These are phyloP conservation scores for Solanum chmielewskii DNA, from an alignment of 257 asterid genomes.

Conservation along the genomic window DNA sequence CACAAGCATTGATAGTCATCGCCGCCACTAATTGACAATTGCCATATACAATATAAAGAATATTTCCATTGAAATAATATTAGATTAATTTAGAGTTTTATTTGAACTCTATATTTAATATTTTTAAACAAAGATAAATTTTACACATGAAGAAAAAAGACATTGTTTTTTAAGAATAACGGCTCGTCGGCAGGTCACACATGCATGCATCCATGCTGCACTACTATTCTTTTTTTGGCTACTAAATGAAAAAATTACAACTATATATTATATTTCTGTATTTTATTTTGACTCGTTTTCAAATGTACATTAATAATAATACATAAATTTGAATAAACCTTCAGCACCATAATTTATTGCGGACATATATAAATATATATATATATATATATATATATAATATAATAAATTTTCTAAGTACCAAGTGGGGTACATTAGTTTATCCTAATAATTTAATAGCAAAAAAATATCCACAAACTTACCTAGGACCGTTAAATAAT, in stretches of 20 bases:
- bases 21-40: neutral
- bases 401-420: neutral
- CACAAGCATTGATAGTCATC: neutral
- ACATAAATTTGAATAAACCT: neutral
- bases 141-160: neutral
- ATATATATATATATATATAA: too few species aligned
- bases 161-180: neutral
- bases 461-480: neutral
- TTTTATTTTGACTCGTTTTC: neutral
- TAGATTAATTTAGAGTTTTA: too few species aligned
- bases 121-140: neutral
- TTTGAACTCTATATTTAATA: too few species aligned
- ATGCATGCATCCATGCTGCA: neutral
- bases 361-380: neutral
- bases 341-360: neutral
- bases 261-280: neutral
- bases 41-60: neutral
- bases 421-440: neutral
- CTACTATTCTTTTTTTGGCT: neutral
- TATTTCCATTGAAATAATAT: too few species aligned
- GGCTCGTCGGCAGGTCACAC: neutral
- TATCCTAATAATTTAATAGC: neutral
- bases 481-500: neutral
- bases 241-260: neutral
- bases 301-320: neutral